These are phyloP conservation scores for Clavariopsis aquatica DNA, from an alignment of 495 filamentous ascomycete species.

Conservation along the genomic window DNA sequence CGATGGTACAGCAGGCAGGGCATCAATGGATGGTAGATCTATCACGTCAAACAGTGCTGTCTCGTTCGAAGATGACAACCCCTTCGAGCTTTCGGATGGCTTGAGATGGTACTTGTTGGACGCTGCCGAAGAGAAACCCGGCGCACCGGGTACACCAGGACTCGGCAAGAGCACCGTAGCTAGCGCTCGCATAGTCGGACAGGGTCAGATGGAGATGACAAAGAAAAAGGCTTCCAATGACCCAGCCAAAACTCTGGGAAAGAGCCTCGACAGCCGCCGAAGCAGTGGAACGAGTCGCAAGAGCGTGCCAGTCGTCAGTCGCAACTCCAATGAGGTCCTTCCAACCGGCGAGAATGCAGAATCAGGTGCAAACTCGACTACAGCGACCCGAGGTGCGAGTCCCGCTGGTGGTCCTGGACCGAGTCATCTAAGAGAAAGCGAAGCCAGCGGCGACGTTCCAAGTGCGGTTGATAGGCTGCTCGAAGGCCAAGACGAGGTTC, in stretches of 20 bases:
- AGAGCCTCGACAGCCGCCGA: slow-evolving; percentile 84
- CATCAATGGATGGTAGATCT: slow-evolving; percentile 54
- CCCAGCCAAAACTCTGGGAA: slow-evolving; percentile 74
- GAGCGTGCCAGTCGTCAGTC: slow-evolving; percentile 45
- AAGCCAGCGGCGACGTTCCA: slow-evolving; percentile 13
- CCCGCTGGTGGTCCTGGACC: slow-evolving; percentile 26
- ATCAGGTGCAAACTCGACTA: slow-evolving; percentile 17
- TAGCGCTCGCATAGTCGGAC: slow-evolving; percentile 82
- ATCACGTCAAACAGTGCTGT: slow-evolving; percentile 39
- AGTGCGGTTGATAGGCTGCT: slow-evolving; percentile 18
- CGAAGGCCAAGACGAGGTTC: slow-evolving; percentile 43
- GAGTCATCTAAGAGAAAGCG: slow-evolving; percentile 24
- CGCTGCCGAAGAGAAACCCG: slow-evolving; percentile 88
- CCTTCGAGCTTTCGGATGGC: slow-evolving; percentile 94
- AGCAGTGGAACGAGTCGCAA: slow-evolving; percentile 82
- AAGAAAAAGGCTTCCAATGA: slow-evolving; percentile 63
- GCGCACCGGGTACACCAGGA: slow-evolving; percentile 89
- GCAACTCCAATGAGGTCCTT: slow-evolving; percentile 34
- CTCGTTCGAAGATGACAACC: slow-evolving; percentile 89
- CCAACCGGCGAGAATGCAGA: slow-evolving; percentile 17
- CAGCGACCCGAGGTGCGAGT: slow-evolving; percentile 23
- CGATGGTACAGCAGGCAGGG: slow-evolving; percentile 53
- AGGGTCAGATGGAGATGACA: slow-evolving; percentile 66
- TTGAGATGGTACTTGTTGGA: slow-evolving; percentile 95
- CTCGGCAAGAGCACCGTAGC: slow-evolving; percentile 87